phyloP scores from a whole-genome alignment of 2,329 filamentous ascomycete species.

The Bimuria novae-zelandiae region DNA sequence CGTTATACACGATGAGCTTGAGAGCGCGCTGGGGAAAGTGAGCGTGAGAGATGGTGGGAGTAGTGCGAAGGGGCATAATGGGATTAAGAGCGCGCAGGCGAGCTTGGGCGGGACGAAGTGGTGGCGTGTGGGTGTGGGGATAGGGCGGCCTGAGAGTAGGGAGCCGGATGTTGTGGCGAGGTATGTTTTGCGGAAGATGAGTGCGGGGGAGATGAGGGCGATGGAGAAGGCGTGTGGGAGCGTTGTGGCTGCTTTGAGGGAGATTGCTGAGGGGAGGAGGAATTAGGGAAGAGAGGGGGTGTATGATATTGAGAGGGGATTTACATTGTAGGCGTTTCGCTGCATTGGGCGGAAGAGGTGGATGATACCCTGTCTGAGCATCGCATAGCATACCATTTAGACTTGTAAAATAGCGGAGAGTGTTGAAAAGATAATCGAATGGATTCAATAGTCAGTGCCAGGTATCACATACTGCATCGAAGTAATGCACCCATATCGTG shows the following conservation, averaged over 20 bases:
- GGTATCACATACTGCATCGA: neutral
- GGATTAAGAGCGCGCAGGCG: constrained; percentile 49
- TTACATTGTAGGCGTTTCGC: neutral
- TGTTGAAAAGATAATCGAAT: constrained; percentile 3
- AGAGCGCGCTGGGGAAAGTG: constrained; percentile 70
- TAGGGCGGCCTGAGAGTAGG: constrained; percentile 77
- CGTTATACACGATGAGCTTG: constrained; percentile 87
- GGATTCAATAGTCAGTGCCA: neutral
- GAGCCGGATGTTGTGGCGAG: constrained; percentile 69
- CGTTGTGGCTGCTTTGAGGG: constrained; percentile 58
- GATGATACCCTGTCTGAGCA: constrained; percentile 4
- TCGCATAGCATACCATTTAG: neutral
- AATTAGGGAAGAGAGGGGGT: neutral
- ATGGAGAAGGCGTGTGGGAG: constrained; percentile 56
- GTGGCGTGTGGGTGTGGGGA: constrained; percentile 76
- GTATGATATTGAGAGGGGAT: neutral
- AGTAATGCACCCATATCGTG: neutral
- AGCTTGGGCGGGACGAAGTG: constrained; percentile 46
- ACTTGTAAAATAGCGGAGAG: constrained; percentile 4
- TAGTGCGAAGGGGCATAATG: constrained; percentile 52
- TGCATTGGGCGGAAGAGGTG: neutral
- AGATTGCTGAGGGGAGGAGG: constrained; percentile 50
- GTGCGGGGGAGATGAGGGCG: constrained; percentile 37
- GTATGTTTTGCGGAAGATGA: constrained; percentile 78
- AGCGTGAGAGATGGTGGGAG: constrained; percentile 64